Evolutionary conservation across 2,329 filamentous ascomycete genomes (phyloP), one percentile per base, ranked within the genome.

Genomic region (Trichoderma citrinoviride): DNA sequence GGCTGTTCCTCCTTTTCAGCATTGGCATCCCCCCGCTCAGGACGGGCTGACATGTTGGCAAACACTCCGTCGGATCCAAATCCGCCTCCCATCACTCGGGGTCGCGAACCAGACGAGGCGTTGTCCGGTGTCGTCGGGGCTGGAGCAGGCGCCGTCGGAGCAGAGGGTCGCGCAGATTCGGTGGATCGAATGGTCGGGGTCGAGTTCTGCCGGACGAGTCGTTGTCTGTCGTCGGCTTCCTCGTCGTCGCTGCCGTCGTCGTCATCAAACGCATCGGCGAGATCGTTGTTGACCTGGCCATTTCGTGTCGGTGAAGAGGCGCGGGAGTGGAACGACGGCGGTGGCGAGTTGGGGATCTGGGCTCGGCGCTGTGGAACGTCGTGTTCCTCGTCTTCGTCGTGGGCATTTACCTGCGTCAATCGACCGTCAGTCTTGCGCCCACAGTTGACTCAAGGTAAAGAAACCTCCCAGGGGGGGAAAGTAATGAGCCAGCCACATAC

Each of bases 41-140:
- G 94, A 75, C 97, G 94, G 15, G 95, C 95, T 70, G 87, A 92
- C 70, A 99, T 79, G 75, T 99, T 99, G 62, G 94, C 95, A 79
- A 97, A 99, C 27, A 99, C 95, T 67, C 95, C 95, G 77, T 98
- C 95, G 56, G 92, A 93, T 62, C 90, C 88, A n/a, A 88, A 86
- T 25, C 89, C 89, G 61, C 89, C 86, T 49, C 92, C 90, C 67
- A 92, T 87, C 2, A 90, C 83, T 64, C 69, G 66, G 47, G 71
- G 67, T 67, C 86, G 80, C 37, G 75, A 79, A n/a, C 71, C 78
- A 63, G 76, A 79, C 63, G 71, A 73, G 19, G 68, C 57, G 23
- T 69, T 67, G 46, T 65, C 68, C 54, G 66, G 54, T 19, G 61
- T 67, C 33, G 55, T 76, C 67, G 71, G 74, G 41, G 69, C 64